Conservation (phyloP, 2,329 filamentous ascomycete genomes). For the Ceratocystis huliohia region DNA sequence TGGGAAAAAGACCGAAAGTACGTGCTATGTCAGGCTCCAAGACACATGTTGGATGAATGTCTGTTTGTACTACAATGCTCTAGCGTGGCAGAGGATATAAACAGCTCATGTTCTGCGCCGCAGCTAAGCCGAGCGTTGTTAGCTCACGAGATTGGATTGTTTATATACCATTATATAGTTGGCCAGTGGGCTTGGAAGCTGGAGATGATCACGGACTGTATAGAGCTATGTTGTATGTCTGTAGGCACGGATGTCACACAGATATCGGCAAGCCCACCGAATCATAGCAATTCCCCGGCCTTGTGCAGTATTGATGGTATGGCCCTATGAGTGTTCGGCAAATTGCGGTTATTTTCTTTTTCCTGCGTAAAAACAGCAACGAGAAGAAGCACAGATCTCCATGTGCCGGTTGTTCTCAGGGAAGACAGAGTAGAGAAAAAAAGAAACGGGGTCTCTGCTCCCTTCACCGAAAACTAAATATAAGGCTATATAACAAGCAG, state of each 20-base stretch:
- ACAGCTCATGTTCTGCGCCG: neutral
- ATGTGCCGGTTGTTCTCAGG: neutral
- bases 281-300: neutral
- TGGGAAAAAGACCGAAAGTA: too few species aligned
- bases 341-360: neutral
- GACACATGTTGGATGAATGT: neutral
- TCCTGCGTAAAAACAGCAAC: neutral
- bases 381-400: neutral
- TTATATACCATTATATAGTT: neutral
- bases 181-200: neutral
- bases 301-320: neutral
- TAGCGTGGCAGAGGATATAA: neutral
- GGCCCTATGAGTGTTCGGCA: neutral
- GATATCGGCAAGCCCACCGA: constrained; percentile 9
- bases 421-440: neutral
- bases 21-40: too few species aligned
- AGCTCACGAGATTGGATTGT: neutral
- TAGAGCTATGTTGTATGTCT: neutral
- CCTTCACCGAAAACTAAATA: neutral
- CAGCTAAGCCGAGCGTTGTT: neutral
- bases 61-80: neutral
- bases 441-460: neutral
- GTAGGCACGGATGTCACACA: constrained; percentile 2
- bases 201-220: neutral
- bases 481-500: neutral